A percentile compares a stretch with the other conserved stretches of the same genome.
Evolutionary conservation across 164 flowering plant species (phyloP).

Genomic region (Liriodendron chinense): DNA sequence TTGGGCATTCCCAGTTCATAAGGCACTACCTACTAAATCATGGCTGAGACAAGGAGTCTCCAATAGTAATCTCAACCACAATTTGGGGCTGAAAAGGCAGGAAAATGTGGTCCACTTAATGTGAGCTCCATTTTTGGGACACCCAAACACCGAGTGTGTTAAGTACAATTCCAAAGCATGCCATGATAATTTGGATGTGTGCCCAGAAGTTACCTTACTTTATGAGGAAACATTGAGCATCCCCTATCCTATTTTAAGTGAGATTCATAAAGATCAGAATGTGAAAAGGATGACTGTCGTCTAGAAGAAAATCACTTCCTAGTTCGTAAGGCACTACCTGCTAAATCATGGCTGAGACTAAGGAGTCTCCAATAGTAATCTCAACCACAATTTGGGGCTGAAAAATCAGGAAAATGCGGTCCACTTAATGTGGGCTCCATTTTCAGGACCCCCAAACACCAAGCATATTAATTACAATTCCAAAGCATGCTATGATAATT

Average conservation of each 20-base stretch:
- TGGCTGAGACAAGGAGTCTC: neutral
- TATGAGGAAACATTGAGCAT: neutral
- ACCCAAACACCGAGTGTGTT: neutral
- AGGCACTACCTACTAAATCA: neutral
- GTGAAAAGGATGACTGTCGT: too few species aligned
- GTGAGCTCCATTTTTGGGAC: neutral
- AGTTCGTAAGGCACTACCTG: too few species aligned
- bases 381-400: too few species aligned
- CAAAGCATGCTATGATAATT: too few species aligned
- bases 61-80: neutral
- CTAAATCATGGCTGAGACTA: too few species aligned
- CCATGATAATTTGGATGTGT: neutral
- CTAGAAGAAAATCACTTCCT: too few species aligned
- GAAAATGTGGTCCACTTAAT: neutral
- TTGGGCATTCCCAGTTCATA: neutral
- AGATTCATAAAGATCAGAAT: too few species aligned
- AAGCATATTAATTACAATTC: too few species aligned
- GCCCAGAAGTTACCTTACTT: neutral
- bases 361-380: too few species aligned
- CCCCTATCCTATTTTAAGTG: neutral
- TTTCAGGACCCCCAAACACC: too few species aligned
- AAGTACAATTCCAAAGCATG: neutral
- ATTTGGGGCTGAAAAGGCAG: neutral
- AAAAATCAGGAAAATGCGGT: too few species aligned
- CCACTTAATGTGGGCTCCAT: too few species aligned